Evolutionary conservation across 2,329 filamentous ascomycete genomes (phyloP).

Genomic region (Dendrostoma leiphaemia): DNA sequence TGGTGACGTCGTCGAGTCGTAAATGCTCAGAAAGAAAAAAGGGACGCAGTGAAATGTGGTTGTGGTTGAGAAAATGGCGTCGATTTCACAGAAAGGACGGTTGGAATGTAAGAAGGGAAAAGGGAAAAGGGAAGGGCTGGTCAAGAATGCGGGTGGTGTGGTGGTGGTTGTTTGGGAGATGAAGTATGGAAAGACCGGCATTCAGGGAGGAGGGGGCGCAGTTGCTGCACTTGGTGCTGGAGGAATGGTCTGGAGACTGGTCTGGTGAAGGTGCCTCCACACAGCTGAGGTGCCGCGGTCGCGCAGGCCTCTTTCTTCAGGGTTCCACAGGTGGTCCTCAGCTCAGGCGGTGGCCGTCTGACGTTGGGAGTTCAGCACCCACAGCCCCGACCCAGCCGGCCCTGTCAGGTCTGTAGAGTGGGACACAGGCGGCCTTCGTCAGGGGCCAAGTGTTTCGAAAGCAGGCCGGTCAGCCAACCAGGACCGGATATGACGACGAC

Average conservation of each 20-base stretch:
- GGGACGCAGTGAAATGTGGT: not conserved
- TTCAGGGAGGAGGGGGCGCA: not conserved
- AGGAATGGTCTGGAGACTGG: too few relatives aligned
- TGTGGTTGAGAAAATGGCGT: not conserved
- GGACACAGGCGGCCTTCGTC: not conserved
- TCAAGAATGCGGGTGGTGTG: not conserved
- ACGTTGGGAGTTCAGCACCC: not conserved
- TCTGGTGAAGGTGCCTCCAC: too few relatives aligned
- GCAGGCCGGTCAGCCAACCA: conserved; percentile 1
- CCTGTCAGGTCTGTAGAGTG: not conserved
- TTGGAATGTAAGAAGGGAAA: not conserved
- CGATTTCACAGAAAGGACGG: not conserved
- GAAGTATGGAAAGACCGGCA: not conserved
- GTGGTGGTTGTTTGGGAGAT: not conserved
- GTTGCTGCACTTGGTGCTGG: not conserved
- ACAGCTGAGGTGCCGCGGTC: too few relatives aligned
- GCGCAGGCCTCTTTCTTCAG: not conserved
- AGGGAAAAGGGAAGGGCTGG: not conserved
- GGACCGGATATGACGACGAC: not conserved
- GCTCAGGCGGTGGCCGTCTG: not conserved
- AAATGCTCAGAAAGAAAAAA: not conserved
- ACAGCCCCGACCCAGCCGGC: not conserved
- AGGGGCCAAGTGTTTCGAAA: conserved; percentile 1
- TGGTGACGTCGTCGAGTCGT: not conserved
- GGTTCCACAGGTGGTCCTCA: not conserved